Base-by-base conservation (phyloP, 2,329 filamentous ascomycete genomes). In the Curvularia hawaiiensis region DNA sequence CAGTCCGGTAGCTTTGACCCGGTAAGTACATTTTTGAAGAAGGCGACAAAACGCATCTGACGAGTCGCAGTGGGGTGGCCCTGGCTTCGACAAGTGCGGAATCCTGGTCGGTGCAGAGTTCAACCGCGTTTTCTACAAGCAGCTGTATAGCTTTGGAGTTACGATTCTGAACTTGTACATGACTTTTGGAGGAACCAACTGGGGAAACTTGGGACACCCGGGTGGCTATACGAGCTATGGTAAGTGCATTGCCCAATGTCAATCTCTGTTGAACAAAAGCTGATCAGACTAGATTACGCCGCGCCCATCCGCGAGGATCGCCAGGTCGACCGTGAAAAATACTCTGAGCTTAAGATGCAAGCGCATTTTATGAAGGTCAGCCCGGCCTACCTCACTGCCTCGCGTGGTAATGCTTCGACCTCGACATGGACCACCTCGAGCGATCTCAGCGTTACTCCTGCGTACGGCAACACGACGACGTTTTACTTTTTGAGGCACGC, bases 121-220 rank as follows among this genome's bases (percentile, higher is more conserved):
- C 60, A 86, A 90, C 59, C 80, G 90, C 16, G 87, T 95, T 0
- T 91, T 92, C 69, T 90, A 92, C 75, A 94, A 93, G 80, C 91
- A 92, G 64, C 81, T 87, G 50, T 84, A 88, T 51, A 85, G 85
- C 38, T 84, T 88, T 16, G 88, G 86, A 0, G 83, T 88, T 3
- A 86, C 84, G 0, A 84, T 94, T 8, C 79, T 92, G 56, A 92
- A 88, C 64, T 69, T 91, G 1, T 93, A 92, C 72, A 93, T 93
- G 90, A 87, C 84, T 0, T 90, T 83, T 63, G 91, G 91, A 14
- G 91, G 90, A 6, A 93, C 90, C 0, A 95, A 94, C 70, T 94
- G 90, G 91, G 90, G 90, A 0, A 93, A 75, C 22, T 60, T 75
- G 0, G 71, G 90, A 0, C 85, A 91, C 63, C 82, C 88, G 10